Base-by-base conservation (phyloP, 176 grass and related monocot species). In the Musa itinerans region DNA sequence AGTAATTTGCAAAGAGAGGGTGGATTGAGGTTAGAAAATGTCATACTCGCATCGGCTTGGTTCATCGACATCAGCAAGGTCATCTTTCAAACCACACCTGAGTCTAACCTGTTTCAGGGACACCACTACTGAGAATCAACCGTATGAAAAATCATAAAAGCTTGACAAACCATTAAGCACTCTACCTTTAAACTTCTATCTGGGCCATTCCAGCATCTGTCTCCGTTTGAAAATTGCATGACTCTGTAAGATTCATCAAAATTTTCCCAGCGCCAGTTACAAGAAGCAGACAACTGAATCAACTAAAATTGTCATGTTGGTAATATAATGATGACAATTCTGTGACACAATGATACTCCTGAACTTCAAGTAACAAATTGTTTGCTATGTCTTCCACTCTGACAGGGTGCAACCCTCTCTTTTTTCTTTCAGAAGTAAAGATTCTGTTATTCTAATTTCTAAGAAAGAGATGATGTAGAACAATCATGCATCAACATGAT, bases 1-100 rank as follows among this genome's bases (percentile, higher is more conserved):
- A 77, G 69, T 29, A 69, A 1, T 15, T 9, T 11, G 16, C 26
- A 27, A 21, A 27, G 15, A 54, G 24, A 26, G 22, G 17, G 1
- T 55, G 49, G 3, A 76, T 0, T 65, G 56, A 16, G 55, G 34
- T 71, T 19, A 73, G 1, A 74, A 11, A 77, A 80, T 2, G 25
- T 78, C 90, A 74, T 94, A 99, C 95, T 99, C 91, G 95, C 95
- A 99, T 99, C 95, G 81, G 63, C 95, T 99, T 65, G 95, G 95
- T 74, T 99, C 95, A 54, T 99, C 91, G 6, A 99, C 81, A 10
- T 82, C 95, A 54, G 80, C 75, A 73, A 99, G 76, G 58, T 99
- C 91, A 84, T 94, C 85, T 49, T 77, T 91, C 76, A 99, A 70
- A 34, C 95, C 95, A 86, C 95, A 99, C 66, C 91, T 85, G 63